A percentile compares a stretch with the other conserved stretches of the same genome.
phyloP scores from a whole-genome alignment of 116 monocot species.

The Dioscorea cayenensis region DNA sequence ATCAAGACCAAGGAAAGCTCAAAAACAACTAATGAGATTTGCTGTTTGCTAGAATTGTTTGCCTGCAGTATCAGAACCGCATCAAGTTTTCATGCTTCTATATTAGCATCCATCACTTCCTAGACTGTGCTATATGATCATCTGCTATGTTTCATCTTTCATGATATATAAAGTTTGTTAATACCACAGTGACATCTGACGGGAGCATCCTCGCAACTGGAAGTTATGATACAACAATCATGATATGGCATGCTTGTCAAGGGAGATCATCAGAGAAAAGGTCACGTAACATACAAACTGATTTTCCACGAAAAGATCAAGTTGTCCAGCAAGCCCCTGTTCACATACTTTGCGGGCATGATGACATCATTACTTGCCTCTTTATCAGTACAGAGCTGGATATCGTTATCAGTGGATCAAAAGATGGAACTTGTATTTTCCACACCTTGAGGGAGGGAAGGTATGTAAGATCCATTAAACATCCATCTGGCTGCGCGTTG shows the following conservation, averaged over 20 bases:
- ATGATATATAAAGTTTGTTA: constrained; percentile 1
- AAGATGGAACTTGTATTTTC: constrained; percentile 96
- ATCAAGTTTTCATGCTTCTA: too few relatives aligned
- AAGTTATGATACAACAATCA: constrained; percentile 96
- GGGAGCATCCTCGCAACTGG: constrained; percentile 90
- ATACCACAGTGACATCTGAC: constrained; percentile 77
- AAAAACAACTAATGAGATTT: too few relatives aligned
- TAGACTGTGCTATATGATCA: too few relatives aligned
- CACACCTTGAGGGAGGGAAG: constrained; percentile 87
- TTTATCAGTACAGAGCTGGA: constrained; percentile 83
- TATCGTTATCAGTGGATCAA: constrained; percentile 94
- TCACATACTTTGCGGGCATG: constrained; percentile 96
- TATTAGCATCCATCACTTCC: too few relatives aligned
- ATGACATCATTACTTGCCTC: constrained; percentile 95
- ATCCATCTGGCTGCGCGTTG: constrained; percentile 69
- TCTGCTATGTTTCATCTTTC: too few relatives aligned
- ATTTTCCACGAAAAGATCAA: constrained; percentile 48
- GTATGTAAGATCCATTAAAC: constrained; percentile 91
- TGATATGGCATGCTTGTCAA: constrained; percentile 80
- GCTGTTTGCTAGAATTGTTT: too few relatives aligned
- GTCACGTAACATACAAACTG: constrained; percentile 36
- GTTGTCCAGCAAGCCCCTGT: constrained; percentile 64
- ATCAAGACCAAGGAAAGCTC: too few relatives aligned
- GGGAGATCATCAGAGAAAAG: constrained; percentile 50
- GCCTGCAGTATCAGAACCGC: too few relatives aligned